Conservation (phyloP, 176 grass and related monocot species). For the Oryza glaberrima region DNA sequence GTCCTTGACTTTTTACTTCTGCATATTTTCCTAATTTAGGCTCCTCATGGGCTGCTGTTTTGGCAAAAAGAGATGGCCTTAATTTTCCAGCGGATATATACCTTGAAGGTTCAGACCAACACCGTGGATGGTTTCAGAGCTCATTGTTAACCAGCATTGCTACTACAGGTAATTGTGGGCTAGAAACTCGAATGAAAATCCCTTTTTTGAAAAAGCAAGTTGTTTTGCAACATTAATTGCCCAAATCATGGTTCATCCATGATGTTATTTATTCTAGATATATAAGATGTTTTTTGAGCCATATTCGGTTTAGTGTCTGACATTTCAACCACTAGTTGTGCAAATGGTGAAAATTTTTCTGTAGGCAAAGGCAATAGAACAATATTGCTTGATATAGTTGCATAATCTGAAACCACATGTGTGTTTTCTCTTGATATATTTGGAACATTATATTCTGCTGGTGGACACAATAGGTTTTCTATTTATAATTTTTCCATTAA, state of each 20-base stretch:
- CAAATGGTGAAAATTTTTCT: not conserved
- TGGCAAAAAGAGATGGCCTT: constrained; percentile 75
- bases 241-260: constrained; percentile 1
- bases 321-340: not conserved
- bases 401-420: constrained; percentile 9
- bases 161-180: constrained; percentile 69
- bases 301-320: not conserved
- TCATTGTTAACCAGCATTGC: constrained; percentile 95
- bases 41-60: constrained; percentile 94
- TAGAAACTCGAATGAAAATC: not conserved
- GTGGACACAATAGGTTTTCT: constrained; percentile 10
- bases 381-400: constrained; percentile 31
- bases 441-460: constrained; percentile 8
- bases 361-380: not conserved
- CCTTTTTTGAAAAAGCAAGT: constrained; percentile 3
- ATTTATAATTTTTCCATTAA: constrained; percentile 35
- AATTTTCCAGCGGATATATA: constrained; percentile 87
- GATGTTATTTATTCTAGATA: constrained; percentile 17
- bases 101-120: constrained; percentile 97
- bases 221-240: constrained; percentile 17
- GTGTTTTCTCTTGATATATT: not conserved
- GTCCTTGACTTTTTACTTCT: constrained; percentile 19
- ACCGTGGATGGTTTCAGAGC: constrained; percentile 99
- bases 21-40: constrained; percentile 58
- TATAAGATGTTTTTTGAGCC: constrained; percentile 7